Conservation (phyloP, 75 land plant genomes). For the Pseudotsuga menziesii region DNA sequence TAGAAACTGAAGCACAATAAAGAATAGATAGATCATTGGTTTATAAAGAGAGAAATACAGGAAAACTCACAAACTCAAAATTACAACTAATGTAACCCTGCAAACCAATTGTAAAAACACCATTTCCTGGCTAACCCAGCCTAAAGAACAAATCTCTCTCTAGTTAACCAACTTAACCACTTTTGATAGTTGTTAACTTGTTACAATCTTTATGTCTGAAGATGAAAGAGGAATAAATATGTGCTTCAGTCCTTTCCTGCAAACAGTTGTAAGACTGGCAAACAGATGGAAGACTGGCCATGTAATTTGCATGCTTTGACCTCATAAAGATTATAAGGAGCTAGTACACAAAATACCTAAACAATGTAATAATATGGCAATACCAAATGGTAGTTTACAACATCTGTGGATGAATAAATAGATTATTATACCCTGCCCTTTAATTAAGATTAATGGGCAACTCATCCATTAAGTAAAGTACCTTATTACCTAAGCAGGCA, state of each 20-base stretch:
- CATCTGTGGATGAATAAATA: too few species aligned
- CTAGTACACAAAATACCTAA: background rate
- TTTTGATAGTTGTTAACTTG: background rate
- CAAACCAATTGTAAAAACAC: background rate
- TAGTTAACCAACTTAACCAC: background rate
- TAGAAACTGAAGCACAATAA: background rate
- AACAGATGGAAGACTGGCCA: background rate
- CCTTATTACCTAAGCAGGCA: too few species aligned
- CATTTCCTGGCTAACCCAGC: background rate
- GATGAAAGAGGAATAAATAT: background rate
- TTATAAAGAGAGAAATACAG: background rate
- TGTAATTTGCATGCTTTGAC: background rate
- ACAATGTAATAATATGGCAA: background rate
- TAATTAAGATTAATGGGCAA: too few species aligned
- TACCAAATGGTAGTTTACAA: constrained; percentile 1
- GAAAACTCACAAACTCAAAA: background rate
- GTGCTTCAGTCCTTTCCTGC: background rate
- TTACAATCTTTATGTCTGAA: background rate
- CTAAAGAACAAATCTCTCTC: background rate
- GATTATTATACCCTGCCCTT: too few species aligned
- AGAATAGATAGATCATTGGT: background rate
- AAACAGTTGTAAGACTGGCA: background rate
- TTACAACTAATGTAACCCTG: background rate
- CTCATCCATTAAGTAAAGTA: too few species aligned
- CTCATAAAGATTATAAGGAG: background rate